Percentiles rank a stretch among this genome's conserved stretches.
phyloP scores from a whole-genome alignment of 345 rosid species.

The Alliaria petiolata region DNA sequence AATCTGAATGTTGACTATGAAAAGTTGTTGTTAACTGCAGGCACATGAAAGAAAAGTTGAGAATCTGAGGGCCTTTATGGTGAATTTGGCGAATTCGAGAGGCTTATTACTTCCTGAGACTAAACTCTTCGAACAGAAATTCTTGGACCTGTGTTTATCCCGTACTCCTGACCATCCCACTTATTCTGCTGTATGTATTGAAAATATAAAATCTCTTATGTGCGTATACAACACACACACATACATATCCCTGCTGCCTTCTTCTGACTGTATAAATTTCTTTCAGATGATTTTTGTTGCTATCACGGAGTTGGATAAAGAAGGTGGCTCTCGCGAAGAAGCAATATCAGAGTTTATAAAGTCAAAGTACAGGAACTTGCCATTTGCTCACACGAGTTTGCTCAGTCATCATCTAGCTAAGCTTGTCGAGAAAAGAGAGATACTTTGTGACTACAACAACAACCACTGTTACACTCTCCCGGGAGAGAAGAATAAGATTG shows the following conservation, averaged over 20 bases:
- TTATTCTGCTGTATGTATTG: constrained; percentile 28
- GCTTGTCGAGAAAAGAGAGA: constrained; percentile 34
- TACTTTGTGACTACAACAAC: constrained; percentile 22
- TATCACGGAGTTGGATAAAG: constrained; percentile 33
- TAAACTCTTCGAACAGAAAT: constrained; percentile 18
- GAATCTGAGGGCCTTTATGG: constrained; percentile 29
- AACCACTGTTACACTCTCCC: constrained; percentile 32
- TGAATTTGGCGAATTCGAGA: constrained; percentile 24
- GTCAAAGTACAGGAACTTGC: constrained; percentile 25
- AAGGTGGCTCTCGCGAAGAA: constrained; percentile 37
- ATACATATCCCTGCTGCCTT: not conserved
- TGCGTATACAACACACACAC: not conserved
- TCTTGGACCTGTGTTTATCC: constrained; percentile 23
- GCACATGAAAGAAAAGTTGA: constrained; percentile 24
- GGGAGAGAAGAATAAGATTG: not conserved
- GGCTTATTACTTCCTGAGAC: constrained; percentile 23
- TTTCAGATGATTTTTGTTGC: constrained; percentile 40
- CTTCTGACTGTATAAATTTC: not conserved
- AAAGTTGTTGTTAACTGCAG: not conserved
- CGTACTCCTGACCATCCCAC: constrained; percentile 35
- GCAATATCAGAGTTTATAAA: constrained; percentile 28
- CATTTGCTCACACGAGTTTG: constrained; percentile 40
- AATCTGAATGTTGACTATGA: not conserved
- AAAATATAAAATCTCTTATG: not conserved
- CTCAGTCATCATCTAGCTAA: constrained; percentile 36